These are phyloP conservation scores for Acer negundo DNA, from an alignment of 345 rosid species.

Conservation along the genomic window DNA sequence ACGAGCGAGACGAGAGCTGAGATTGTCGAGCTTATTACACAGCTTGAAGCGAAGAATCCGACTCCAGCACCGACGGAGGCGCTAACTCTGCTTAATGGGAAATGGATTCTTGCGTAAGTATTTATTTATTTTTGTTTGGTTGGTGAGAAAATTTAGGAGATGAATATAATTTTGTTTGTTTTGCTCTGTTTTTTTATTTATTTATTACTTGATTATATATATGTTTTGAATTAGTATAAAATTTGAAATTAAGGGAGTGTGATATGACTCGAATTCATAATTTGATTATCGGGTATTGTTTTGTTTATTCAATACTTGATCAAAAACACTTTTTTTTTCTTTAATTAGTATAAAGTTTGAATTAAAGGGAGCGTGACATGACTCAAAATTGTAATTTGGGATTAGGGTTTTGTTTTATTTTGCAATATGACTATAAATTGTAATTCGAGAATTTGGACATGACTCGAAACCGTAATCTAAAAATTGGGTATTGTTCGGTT, in stretches of 20 bases:
- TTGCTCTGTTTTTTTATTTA: neutral
- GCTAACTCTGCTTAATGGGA: conserved; percentile 73
- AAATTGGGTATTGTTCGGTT: too few relatives aligned
- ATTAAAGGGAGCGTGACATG: neutral
- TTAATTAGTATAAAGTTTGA: too few relatives aligned
- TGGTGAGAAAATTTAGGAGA: neutral
- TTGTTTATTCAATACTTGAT: too few relatives aligned
- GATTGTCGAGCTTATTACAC: conserved; percentile 82
- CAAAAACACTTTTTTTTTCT: neutral
- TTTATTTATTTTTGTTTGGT: neutral
- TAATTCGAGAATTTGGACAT: too few relatives aligned
- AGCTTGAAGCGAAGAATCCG: conserved; percentile 85
- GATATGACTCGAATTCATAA: too few relatives aligned
- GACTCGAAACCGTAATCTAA: too few relatives aligned
- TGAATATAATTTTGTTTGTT: neutral
- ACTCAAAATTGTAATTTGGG: too few relatives aligned
- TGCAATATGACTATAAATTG: too few relatives aligned
- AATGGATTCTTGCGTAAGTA: conserved; percentile 91
- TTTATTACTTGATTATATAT: too few relatives aligned
- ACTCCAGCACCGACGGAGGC: conserved; percentile 84
- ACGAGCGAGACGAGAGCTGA: conserved; percentile 66
- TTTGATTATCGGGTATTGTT: too few relatives aligned
- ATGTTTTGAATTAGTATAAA: too few relatives aligned
- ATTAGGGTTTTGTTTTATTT: too few relatives aligned
- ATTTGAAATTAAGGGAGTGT: neutral